Conservation (phyloP, 139 green algal species). For the Protoeuglena noctilucae region DNA sequence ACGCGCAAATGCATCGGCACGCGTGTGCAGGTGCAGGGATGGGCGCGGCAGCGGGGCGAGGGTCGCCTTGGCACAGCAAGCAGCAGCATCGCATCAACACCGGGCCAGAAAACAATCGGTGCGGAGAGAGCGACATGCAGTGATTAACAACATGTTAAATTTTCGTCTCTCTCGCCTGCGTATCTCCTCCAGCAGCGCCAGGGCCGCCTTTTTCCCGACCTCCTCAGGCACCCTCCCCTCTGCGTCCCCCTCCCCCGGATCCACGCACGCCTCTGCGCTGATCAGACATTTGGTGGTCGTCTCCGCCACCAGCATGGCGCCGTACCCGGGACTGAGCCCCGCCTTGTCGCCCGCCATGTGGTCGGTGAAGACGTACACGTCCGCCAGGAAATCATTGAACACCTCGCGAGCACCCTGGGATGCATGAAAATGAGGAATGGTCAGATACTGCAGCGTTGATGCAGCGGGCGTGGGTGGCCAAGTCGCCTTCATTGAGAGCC, state of each 20-base stretch:
- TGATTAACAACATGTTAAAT: too few species aligned
- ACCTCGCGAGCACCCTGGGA: constrained; percentile 31
- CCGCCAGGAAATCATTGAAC: constrained; percentile 82
- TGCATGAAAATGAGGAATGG: neutral
- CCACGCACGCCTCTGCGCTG: constrained; percentile 36
- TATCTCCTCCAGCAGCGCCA: constrained; percentile 74
- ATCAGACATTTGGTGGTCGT: constrained; percentile 78
- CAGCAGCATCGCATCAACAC: too few species aligned
- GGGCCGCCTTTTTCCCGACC: constrained; percentile 52
- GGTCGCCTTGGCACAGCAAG: too few species aligned
- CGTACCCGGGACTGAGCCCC: constrained; percentile 73
- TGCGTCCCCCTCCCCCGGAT: neutral
- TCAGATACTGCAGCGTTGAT: neutral
- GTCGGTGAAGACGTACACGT: constrained; percentile 99
- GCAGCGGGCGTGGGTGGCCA: neutral
- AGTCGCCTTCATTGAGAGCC: neutral
- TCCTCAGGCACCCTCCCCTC: constrained; percentile 60
- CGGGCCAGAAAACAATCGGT: too few species aligned
- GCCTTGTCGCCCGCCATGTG: constrained; percentile 43
- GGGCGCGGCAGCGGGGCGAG: too few species aligned
- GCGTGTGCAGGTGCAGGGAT: too few species aligned
- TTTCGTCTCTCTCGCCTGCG: too few species aligned
- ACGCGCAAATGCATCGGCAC: too few species aligned
- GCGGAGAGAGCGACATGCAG: too few species aligned
- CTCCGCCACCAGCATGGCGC: constrained; percentile 86